Percentiles rank a stretch among this genome's conserved stretches.
Evolutionary conservation across 2,329 filamentous ascomycete species (phyloP).

Genomic region (Zymoseptoria tritici): DNA sequence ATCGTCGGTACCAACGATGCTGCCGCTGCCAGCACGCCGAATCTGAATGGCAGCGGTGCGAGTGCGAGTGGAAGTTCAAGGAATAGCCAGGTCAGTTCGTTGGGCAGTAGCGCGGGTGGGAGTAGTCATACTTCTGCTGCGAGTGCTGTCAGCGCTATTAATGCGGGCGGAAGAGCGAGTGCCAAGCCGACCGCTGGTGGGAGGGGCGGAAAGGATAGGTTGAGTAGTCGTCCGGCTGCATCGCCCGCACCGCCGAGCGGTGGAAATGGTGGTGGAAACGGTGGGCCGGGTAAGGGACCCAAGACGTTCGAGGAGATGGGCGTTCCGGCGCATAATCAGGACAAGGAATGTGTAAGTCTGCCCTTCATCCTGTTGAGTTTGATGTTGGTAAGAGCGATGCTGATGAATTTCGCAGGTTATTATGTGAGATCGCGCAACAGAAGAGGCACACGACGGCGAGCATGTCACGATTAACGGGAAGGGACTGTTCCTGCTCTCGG

Average conservation of each 20-base stretch:
- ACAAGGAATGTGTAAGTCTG: constrained; percentile 71
- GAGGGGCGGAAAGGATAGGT: neutral
- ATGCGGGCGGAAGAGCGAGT: neutral
- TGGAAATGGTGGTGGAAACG: neutral
- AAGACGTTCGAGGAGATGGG: constrained; percentile 99
- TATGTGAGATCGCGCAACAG: neutral
- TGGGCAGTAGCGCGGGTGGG: neutral
- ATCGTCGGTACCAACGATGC: neutral
- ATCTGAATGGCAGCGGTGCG: neutral
- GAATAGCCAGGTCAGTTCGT: neutral
- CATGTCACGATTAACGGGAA: no score
- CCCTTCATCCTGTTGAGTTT: neutral
- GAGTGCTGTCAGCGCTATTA: neutral
- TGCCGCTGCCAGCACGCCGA: neutral
- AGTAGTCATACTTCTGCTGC: neutral
- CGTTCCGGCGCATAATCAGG: constrained; percentile 72
- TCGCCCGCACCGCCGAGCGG: neutral
- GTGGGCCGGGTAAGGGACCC: constrained; percentile 61
- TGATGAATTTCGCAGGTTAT: neutral
- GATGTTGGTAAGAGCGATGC: neutral
- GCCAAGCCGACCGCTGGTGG: neutral
- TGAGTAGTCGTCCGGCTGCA: neutral
- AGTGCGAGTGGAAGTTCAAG: neutral
- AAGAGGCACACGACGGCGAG: no score
- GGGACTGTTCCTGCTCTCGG: no score